A percentile compares a stretch with the other conserved stretches of the same genome.
phyloP scores from a whole-genome alignment of 257 asterid genomes.

The Ballota nigra region DNA sequence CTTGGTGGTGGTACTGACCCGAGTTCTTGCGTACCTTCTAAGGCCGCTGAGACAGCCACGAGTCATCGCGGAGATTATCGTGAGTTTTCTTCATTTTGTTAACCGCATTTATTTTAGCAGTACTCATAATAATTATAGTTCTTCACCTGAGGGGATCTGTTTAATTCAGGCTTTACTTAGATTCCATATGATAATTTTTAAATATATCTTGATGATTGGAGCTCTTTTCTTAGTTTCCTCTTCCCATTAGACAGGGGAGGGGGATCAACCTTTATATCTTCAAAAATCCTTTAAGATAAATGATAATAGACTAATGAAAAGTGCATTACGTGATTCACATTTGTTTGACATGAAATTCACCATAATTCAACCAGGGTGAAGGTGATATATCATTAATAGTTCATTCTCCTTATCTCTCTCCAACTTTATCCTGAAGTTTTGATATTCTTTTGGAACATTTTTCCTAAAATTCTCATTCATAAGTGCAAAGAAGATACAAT shows the following conservation, averaged over 20 bases:
- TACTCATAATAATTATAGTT: not conserved
- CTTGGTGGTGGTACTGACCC: slow-evolving; percentile 54
- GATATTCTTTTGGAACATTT: too few relatives aligned
- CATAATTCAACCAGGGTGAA: too few relatives aligned
- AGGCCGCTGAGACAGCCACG: slow-evolving; percentile 82
- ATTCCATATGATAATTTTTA: not conserved
- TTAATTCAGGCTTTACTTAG: not conserved
- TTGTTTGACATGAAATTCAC: too few relatives aligned
- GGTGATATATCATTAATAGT: too few relatives aligned
- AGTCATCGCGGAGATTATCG: slow-evolving; percentile 81
- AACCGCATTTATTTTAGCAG: not conserved
- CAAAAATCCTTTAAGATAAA: too few relatives aligned
- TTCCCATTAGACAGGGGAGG: too few relatives aligned
- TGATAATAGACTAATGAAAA: too few relatives aligned
- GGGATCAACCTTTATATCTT: too few relatives aligned
- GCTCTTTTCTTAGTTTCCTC: too few relatives aligned
- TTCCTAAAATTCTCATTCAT: not conserved
- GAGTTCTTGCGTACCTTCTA: slow-evolving; percentile 64
- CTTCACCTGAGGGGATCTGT: not conserved
- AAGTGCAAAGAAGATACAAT: not conserved
- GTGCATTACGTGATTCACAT: too few relatives aligned
- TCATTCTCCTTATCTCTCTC: too few relatives aligned
- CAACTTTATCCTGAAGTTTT: too few relatives aligned
- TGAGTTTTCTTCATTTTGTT: slow-evolving; percentile 31
- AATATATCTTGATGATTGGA: not conserved